These are phyloP conservation scores for Xylaria castorea DNA, from an alignment of 495 filamentous ascomycete species.

Conservation along the genomic window DNA sequence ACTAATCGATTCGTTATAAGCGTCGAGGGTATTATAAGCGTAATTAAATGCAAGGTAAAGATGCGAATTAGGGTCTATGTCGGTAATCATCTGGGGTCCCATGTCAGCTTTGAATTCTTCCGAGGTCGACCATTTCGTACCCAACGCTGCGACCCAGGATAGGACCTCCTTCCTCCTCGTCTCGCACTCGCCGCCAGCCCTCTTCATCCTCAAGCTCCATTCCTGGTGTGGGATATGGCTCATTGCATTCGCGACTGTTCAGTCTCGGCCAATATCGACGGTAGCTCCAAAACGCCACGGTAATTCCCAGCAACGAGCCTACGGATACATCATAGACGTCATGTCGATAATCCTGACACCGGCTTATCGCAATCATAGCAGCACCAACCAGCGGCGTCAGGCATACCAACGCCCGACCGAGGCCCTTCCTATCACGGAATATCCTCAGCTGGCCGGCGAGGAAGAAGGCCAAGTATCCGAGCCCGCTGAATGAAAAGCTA, in stretches of 20 bases:
- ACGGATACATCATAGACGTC: constrained; percentile 90
- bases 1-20: neutral
- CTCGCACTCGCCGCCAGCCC: constrained; percentile 41
- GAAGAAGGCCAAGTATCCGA: constrained; percentile 85
- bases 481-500: constrained; percentile 82
- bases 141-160: constrained; percentile 34
- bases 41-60: neutral
- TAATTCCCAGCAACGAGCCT: constrained; percentile 75
- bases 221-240: constrained; percentile 54
- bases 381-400: constrained; percentile 78
- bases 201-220: constrained; percentile 33
- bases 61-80: constrained; percentile 1
- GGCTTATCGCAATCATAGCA: constrained; percentile 85
- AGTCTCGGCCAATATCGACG: constrained; percentile 66
- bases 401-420: constrained; percentile 69
- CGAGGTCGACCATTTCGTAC: constrained; percentile 39
- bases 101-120: constrained; percentile 34
- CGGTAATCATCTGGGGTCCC: constrained; percentile 32
- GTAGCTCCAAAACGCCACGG: constrained; percentile 83
- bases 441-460: constrained; percentile 79
- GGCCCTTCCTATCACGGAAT: constrained; percentile 74
- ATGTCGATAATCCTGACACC: constrained; percentile 92
- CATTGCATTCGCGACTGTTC: constrained; percentile 53
- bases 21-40: neutral
- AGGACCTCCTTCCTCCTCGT: constrained; percentile 43